Base-by-base conservation (phyloP, 345 rosid species). In the Syzygium jambos region DNA sequence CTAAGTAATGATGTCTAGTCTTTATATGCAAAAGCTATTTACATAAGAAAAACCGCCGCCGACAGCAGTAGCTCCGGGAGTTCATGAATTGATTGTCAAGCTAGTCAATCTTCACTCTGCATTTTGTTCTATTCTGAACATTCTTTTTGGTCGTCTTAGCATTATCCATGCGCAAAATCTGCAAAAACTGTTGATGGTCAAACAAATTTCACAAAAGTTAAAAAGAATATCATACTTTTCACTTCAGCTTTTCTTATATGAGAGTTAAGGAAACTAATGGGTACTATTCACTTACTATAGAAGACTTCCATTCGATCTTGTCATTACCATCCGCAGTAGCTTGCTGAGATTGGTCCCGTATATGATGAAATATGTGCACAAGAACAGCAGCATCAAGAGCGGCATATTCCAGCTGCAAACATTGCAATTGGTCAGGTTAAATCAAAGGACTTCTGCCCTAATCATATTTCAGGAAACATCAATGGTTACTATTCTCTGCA, bases 351-450 rank as follows among this genome's bases (percentile, higher is more conserved):
- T 91, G 92, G 86, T 88, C 87, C 1, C 91, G 89, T 22, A 94
- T 87, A 85, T 89, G 94, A 83, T 85, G 88, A 91, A 97, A 97
- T 91, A 95, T 93, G 93, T 94, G 97, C 88, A 96, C 34, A 73
- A 96, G 95, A 86, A 96, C 98, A 25, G 91, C 98, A 68, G 98
- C 98, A 90, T 97, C 99, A 9, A 97, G 94, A 7, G 99, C 99
- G 43, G 97, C 98, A 88, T 96, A 95, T 92, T 97, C 98, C 59
- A 97, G 94, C 97, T 97, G 96, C 93, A 93, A 19, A 84, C 85
- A 27, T 29, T 88, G 86, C 52, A 34, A 56, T 15, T 55, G 55
- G 59, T 30, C 46, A 6, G 27, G 19, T 59, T 61, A 46, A 54
- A 30, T 61, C 43, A n/a, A 30, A 52, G 49, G 14, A 22, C 52